Conservation (phyloP, 305 asterid genomes). For the Fraxinus nigra region DNA sequence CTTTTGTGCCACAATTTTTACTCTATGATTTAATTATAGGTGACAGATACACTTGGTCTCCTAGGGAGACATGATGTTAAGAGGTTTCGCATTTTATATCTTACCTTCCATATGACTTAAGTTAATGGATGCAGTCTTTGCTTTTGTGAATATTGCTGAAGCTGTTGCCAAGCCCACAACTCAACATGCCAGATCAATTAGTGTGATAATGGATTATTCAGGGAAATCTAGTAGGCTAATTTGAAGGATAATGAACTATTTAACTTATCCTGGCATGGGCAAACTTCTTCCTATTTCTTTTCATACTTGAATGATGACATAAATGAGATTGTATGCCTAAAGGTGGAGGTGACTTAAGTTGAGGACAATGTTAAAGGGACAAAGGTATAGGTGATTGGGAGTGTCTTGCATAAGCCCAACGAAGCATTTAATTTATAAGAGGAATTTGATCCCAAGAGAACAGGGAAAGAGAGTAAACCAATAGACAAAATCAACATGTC, state of each 20-base stretch:
- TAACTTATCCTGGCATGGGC: too few species aligned
- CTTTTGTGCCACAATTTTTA: slow-evolving; percentile 16
- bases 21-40: slow-evolving; percentile 44
- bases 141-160: background rate
- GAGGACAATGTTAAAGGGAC: background rate
- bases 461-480: too few species aligned
- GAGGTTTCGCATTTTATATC: slow-evolving; percentile 13
- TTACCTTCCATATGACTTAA: background rate
- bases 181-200: background rate
- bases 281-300: background rate
- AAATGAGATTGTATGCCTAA: background rate
- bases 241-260: too few species aligned
- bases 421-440: too few species aligned
- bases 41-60: slow-evolving; percentile 92
- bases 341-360: background rate
- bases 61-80: slow-evolving; percentile 78
- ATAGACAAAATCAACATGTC: too few species aligned
- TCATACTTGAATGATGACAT: background rate
- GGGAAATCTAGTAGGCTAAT: too few species aligned
- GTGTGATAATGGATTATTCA: background rate
- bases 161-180: background rate
- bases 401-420: too few species aligned
- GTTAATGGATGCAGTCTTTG: background rate
- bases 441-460: too few species aligned
- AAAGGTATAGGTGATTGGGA: background rate